These are phyloP conservation scores for Talaromyces marneffei DNA, from an alignment of 2,329 filamentous ascomycete genomes.

Conservation along the genomic window DNA sequence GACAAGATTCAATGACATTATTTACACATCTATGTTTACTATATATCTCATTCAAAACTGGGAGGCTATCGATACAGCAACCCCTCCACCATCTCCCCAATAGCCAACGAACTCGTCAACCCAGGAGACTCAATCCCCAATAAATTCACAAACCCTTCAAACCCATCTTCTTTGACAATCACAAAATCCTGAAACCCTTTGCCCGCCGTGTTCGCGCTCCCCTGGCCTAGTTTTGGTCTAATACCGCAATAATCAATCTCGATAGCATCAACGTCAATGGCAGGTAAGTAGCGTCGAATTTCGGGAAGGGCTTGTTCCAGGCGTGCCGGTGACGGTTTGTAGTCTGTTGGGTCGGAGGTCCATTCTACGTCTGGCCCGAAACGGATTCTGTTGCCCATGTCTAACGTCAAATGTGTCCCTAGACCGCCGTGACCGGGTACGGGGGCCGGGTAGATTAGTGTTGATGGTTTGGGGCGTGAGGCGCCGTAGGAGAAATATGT, in stretches of 20 bases:
- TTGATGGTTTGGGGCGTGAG: constrained; percentile 58
- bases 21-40: not conserved
- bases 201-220: constrained; percentile 50
- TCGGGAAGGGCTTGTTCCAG: constrained; percentile 63
- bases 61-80: constrained; percentile 25
- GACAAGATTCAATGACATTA: not conserved
- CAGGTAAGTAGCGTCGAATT: constrained; percentile 74
- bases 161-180: constrained; percentile 70
- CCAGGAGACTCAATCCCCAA: constrained; percentile 92
- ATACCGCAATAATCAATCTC: constrained; percentile 86
- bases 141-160: constrained; percentile 78
- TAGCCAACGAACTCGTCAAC: constrained; percentile 78
- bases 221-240: constrained; percentile 69
- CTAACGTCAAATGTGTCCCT: constrained; percentile 88
- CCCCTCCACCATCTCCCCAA: constrained; percentile 67
- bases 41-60: not conserved
- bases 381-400: constrained; percentile 73
- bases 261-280: constrained; percentile 60
- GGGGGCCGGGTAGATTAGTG: constrained; percentile 83
- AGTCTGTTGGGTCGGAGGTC: constrained; percentile 65
- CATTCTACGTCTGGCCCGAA: constrained; percentile 97
- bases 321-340: constrained; percentile 60
- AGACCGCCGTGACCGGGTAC: constrained; percentile 78
- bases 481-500: constrained; percentile 84
- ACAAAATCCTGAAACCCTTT: constrained; percentile 79